Base-by-base conservation (phyloP, 805 yeast genomes). In the Kluyveromyces lactis region DNA sequence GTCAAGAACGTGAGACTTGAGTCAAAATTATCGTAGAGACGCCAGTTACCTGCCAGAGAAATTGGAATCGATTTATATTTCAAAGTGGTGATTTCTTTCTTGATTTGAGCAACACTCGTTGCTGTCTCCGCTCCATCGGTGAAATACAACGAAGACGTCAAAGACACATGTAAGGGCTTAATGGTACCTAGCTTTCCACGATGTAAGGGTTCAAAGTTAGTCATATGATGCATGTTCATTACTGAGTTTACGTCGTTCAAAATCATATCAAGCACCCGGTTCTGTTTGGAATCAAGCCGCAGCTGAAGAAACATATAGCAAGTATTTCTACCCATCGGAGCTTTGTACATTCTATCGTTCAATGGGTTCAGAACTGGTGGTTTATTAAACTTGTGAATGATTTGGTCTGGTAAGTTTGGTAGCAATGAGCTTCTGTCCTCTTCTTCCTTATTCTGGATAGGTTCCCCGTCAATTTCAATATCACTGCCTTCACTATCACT, bases 181-280 rank as follows among this genome's bases (percentile, higher is more conserved):
- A 58, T 58, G 3, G 62, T 44, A 1, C 62, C 61, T 17, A 58
- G 41, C 2, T 48, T 35, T 13, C 52, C 46, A 7, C 44, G n/a
- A 33, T 43, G 51, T 31, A 51, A 31, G 1, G 64, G 62, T 30
- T 51, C 43, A 21, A 55, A 49, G n/a, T 34, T 35, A 8, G 40
- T 17, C 10, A 32, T 17, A 19, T 36, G 21, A 18, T 33, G 16
- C 15, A 38, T 18, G 10, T 18, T 29, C 33, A 46, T 40, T 11
- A 13, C 33, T 5, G 26, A 23, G 29, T 49, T 49, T 28, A 45
- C 43, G 5, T 36, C 18, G 24, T 15, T 13, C 11, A 52, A 23
- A 21, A 46, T 16, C 11, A 37, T 33, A 26, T 42, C 42, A n/a
- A 57, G 31, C 11, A 34, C n/a, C 8, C 13, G 33, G 13, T 52